phyloP scores from a whole-genome alignment of 257 asterid species.

The Mentha longifolia region DNA sequence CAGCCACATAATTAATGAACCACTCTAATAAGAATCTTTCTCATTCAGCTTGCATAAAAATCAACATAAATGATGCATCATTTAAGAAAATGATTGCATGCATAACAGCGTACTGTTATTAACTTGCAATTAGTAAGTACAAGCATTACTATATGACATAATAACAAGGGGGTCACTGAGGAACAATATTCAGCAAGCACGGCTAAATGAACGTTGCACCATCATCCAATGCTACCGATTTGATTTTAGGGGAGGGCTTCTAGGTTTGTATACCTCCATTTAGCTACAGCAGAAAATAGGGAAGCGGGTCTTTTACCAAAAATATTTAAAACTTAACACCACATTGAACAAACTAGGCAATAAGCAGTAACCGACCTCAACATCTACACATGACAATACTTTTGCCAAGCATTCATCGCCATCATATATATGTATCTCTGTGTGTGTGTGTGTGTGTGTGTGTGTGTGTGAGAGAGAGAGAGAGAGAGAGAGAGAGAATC shows the following conservation, averaged over 20 bases:
- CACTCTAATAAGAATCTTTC: background rate
- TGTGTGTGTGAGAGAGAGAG: background rate
- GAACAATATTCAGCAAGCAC: conserved; percentile 11
- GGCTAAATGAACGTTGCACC: background rate
- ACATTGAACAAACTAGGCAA: background rate
- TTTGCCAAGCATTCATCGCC: background rate
- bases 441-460: background rate
- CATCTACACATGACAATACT: background rate
- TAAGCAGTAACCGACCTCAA: background rate
- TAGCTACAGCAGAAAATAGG: background rate
- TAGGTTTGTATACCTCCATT: conserved; percentile 8
- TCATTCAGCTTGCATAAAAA: conserved; percentile 8
- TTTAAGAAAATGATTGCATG: background rate
- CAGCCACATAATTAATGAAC: conserved; percentile 15
- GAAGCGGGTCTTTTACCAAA: background rate
- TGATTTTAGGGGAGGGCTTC: conserved; percentile 9
- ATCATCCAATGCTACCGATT: conserved; percentile 4
- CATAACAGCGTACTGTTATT: background rate
- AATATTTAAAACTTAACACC: background rate
- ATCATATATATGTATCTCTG: no score
- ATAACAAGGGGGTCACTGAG: background rate
- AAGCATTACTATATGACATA: conserved; percentile 14
- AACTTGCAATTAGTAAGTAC: conserved; percentile 9
- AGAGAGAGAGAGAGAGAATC: conserved; percentile 36
- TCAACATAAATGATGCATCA: conserved; percentile 18